Base-by-base conservation (phyloP, 2,329 filamentous ascomycete species). In the Mycocentrospora acerina region DNA sequence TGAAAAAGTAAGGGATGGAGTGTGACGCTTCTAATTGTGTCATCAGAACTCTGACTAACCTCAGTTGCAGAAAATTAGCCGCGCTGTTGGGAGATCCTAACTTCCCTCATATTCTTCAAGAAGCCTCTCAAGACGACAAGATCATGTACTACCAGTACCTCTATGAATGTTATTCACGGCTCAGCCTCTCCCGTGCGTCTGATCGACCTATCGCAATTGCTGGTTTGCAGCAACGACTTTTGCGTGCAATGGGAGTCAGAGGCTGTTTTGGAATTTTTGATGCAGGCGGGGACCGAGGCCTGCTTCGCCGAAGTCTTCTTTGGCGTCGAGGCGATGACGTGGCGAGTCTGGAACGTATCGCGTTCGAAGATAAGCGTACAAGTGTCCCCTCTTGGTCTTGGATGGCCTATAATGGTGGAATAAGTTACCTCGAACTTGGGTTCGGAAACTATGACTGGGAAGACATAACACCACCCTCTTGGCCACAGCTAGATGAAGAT, bases 221-320 rank as follows among this genome's bases (percentile, higher is more conserved):
- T 1, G 67, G 64, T 0, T 48, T 71, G 0, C 53, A 69, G 28
- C 53, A 53, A 7, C 51, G 62, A 0, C 40, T 70, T 1, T 32
- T 56, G 1, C 15, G 15, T 0, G 46, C 48, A 1, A 50, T 68
- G 4, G 24, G 39, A 0, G 51, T 53, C 0, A 37, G 31, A 4
- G 67, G 62, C 2, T 59, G 51, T 0, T 66, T 49, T 26, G 67
- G 69, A 0, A 35, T 70, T 2, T 65, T 71, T 19, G 54, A 65
- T 15, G 42, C 46, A 16, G 40, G 40, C 1, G 38, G 42, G 2
- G 19, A 31, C 2, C 11, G 26, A 2, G 50, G 55, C 2, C 39
- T 53, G 6, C 45, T 67, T 3, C 50, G 42, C 14, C 49, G 60
- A 1, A 65, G 60, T 32, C 34, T 69, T 0, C 40, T 69, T 0